Evolutionary conservation across 1,284 basidiomycete species (phyloP), one percentile per base, ranked within the genome.

Genomic region (Leccinum griseonigrum): DNA sequence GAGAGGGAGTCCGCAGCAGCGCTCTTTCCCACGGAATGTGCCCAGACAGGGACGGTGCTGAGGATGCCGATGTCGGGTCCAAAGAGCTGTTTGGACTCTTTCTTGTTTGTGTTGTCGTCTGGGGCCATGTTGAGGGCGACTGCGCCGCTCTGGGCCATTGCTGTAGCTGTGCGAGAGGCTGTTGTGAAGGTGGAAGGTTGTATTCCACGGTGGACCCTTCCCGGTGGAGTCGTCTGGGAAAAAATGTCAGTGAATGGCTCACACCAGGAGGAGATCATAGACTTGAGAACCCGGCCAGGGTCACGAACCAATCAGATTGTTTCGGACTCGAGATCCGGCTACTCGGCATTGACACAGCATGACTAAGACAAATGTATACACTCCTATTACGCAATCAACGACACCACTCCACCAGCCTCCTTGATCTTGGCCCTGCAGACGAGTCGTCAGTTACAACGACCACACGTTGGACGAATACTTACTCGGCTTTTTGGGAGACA

Each of bases 371-470:
- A 6, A 48, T 22, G 46, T 46, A 46, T 28, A 66, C 40, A 26
- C 66, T 64, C 76, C 88, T 86, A 97, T 78, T 86, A 97, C 78
- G 95, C 95, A 74, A 95, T 81, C 69, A 97, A 84, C 78, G 88
- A 88, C 71, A 97, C 92, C 72, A 95, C 94, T 76, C 95, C 95
- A 68, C 95, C 95, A 67, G 93, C 94, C 80, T 90, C 94, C 83
- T 93, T 95, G 82, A 93, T 93, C 79, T 93, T 92, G 62, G 77
- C 78, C 79, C 90, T 92, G 68, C 28, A 10, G 56, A 38, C 22
- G 22, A 22, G 1, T 9, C 4, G 6, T 73, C 62, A 70, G 60
- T 34, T 14, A 38, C 50, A 10, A 54, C 32, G n/a, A 16, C 58
- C 1, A 26, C 26, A 58, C 16, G 53, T 58, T n/a, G 55, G 38